Base-by-base conservation (phyloP, 805 yeast genomes). In the Yamadazyma olivae region DNA sequence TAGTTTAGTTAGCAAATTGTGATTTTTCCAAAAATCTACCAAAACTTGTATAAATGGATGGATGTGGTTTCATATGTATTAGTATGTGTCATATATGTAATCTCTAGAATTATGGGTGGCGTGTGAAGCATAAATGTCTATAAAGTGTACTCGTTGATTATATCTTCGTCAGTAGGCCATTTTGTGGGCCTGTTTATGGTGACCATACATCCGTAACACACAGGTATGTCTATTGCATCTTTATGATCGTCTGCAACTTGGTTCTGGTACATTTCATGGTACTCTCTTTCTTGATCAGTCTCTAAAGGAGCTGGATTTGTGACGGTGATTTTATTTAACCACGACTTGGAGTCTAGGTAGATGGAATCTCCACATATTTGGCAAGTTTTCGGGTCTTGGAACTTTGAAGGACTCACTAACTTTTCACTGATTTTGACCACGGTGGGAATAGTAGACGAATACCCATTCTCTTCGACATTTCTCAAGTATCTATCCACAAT, bases 381-480 rank as follows among this genome's bases (percentile, higher is more conserved):
- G 56, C 95, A 87, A 3, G 15, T 15, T 26, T 26, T 16, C 15
- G 25, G 12, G 6, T 29, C 26, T 5, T 13, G 15, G 5, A 45
- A 52, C 1, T 46, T 47, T 1, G 50, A 41, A 0, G 85, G 86
- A 6, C 67, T 67, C 2, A 70, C 72, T 30, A 90, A 60, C 54
- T 91, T 89, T 32, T 81, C 81, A 4, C 93, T 96, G 0, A 95
- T 89, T 46, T 86, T 81, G 10, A 89, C 89, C 15, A 91, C 97
- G 0, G 98, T 90, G 0, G 96, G 83, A 3, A 90, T 89, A 2
- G 91, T 85, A 38, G 91, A 86, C 0, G 95, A 89, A 53, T 89
- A 89, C 12, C 80, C 89, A 7, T 67, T 64, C 5, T 71, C 70
- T 50, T 87, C 95, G 17, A 90, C 77, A 22, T 71, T 69, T 20